Evolutionary conservation across 768 basidiomycete genomes (phyloP).

Genomic region (Leccinum longicurvipes): DNA sequence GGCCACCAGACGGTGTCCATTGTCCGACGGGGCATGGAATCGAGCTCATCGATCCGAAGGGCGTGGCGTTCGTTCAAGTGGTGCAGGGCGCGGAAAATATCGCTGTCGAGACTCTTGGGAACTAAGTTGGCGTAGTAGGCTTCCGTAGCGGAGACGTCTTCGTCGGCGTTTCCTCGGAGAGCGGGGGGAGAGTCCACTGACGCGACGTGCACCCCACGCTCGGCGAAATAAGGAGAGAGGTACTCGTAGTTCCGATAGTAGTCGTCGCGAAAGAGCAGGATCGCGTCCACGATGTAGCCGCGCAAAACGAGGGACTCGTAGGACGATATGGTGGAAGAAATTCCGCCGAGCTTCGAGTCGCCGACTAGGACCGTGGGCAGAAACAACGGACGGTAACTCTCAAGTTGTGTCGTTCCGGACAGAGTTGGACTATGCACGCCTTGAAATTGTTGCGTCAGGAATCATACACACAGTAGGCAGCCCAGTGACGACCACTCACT

Average conservation of each 20-base stretch:
- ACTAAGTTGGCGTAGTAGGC: constrained; percentile 66
- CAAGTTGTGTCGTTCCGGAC: constrained; percentile 78
- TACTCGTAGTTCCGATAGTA: constrained; percentile 91
- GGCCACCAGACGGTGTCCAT: constrained; percentile 92
- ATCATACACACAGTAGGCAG: neutral
- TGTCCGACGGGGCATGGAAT: constrained; percentile 75
- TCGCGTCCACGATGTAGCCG: constrained; percentile 83
- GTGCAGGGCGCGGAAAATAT: constrained; percentile 46
- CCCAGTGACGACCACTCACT: constrained; percentile 5
- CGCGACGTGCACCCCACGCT: constrained; percentile 57
- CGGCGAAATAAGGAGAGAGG: constrained; percentile 72
- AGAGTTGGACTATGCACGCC: constrained; percentile 91
- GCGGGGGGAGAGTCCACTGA: constrained; percentile 60
- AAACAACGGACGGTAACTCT: constrained; percentile 81
- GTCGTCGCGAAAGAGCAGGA: constrained; percentile 79
- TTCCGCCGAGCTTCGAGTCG: constrained; percentile 88
- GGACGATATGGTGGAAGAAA: constrained; percentile 87
- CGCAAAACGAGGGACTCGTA: constrained; percentile 90
- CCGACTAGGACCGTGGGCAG: constrained; percentile 87
- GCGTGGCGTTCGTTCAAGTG: constrained; percentile 64
- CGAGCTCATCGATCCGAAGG: constrained; percentile 65
- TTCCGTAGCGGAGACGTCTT: constrained; percentile 55
- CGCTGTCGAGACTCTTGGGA: constrained; percentile 32
- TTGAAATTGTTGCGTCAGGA: constrained; percentile 30
- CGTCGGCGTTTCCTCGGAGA: constrained; percentile 36